Percentiles rank a stretch among this genome's conserved stretches.
Conservation (phyloP, 1,284 basidiomycete genomes). For the Microbotryum lychnidis-dioicae region DNA sequence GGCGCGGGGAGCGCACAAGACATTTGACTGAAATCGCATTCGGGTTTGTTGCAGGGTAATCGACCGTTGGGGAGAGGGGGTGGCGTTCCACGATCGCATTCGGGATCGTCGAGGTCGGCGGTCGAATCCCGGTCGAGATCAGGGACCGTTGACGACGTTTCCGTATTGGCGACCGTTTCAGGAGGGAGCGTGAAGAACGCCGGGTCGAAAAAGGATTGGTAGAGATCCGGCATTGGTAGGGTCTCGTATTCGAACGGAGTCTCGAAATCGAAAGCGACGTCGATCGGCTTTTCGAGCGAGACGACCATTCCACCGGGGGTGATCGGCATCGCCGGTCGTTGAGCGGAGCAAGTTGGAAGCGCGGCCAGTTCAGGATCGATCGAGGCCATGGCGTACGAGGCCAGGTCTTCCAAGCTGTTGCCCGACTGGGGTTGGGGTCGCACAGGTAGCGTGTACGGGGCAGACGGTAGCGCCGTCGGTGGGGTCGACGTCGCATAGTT, state of each 20-base stretch:
- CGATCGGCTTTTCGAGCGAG: not conserved
- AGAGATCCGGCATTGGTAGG: constrained; percentile 21
- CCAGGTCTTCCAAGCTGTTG: not conserved
- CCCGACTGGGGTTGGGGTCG: not conserved
- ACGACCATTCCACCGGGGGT: too few relatives aligned
- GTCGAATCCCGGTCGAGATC: not conserved
- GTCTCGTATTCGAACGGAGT: constrained; percentile 26
- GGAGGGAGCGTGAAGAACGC: not conserved
- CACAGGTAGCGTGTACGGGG: not conserved
- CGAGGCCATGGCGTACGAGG: not conserved
- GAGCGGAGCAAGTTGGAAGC: not conserved
- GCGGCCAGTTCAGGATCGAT: not conserved
- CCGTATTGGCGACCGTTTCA: not conserved
- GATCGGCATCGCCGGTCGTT: not conserved
- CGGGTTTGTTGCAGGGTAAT: constrained; percentile 30
- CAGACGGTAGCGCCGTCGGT: not conserved
- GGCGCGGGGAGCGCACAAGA: constrained; percentile 24
- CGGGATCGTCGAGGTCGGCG: not conserved
- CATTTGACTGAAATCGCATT: constrained; percentile 25
- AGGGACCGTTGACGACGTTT: not conserved
- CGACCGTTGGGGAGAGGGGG: constrained; percentile 6
- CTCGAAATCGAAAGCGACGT: constrained; percentile 23
- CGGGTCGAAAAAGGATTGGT: constrained; percentile 14
- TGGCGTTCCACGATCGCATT: not conserved
- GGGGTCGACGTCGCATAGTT: too few relatives aligned